phyloP scores from a whole-genome alignment of 164 flowering plant genomes.

The Stephania japonica region DNA sequence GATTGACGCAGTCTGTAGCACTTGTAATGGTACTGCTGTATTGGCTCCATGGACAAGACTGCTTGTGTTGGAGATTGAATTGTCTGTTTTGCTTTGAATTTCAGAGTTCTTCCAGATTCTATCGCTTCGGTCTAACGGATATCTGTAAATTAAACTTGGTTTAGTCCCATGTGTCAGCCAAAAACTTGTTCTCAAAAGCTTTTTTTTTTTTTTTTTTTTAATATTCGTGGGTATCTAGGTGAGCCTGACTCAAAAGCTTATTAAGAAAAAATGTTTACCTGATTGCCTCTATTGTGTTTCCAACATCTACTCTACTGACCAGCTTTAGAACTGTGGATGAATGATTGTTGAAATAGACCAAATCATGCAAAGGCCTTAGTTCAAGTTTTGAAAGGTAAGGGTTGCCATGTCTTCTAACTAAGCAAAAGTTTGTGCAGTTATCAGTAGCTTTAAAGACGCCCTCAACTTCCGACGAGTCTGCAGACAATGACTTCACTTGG shows the following conservation, averaged over 20 bases:
- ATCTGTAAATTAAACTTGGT: slow-evolving; percentile 30
- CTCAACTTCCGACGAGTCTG: slow-evolving; percentile 33
- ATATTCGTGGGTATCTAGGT: too few species aligned
- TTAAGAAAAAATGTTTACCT: slow-evolving; percentile 29
- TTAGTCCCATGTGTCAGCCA: not conserved
- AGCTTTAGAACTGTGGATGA: slow-evolving; percentile 35
- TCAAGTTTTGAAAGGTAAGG: slow-evolving; percentile 54
- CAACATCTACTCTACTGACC: slow-evolving; percentile 37
- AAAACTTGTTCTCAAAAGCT: not conserved
- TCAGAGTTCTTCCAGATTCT: slow-evolving; percentile 42
- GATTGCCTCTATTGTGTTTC: slow-evolving; percentile 22
- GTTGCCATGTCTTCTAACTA: slow-evolving; percentile 31
- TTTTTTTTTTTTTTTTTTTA: too few species aligned
- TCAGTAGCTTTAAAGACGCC: slow-evolving; percentile 37
- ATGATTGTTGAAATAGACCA: slow-evolving; percentile 17
- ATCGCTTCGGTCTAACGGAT: slow-evolving; percentile 41
- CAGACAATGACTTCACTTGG: slow-evolving; percentile 24
- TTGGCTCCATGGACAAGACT: slow-evolving; percentile 8
- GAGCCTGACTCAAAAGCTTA: not conserved
- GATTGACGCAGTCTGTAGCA: slow-evolving; percentile 44
- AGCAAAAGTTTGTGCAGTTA: slow-evolving; percentile 37
- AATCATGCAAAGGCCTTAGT: slow-evolving; percentile 40
- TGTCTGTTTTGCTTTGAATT: not conserved
- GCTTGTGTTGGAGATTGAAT: not conserved
- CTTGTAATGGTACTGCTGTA: slow-evolving; percentile 34